Conservation (phyloP, 179 eudicot species). For the Drosera spatulata region DNA sequence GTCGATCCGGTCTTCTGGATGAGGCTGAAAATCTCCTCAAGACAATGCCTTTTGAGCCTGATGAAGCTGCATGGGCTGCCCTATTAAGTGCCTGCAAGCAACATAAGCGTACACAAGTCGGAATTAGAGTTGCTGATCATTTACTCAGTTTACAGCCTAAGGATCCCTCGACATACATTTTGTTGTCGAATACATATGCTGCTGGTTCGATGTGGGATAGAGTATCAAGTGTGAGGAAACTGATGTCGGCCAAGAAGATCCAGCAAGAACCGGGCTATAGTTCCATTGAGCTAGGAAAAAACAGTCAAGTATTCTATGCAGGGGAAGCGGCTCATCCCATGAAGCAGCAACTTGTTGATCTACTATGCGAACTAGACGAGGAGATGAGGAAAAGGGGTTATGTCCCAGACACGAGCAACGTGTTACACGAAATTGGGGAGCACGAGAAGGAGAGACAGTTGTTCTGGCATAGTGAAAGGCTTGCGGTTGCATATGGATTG, state of each 20-base stretch:
- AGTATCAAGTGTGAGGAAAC: constrained; percentile 49
- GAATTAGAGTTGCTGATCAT: constrained; percentile 48
- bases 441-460: constrained; percentile 72
- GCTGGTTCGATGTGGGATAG: constrained; percentile 57
- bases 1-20: constrained; percentile 69
- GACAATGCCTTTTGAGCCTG: constrained; percentile 66
- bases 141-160: constrained; percentile 39
- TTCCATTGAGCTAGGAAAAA: constrained; percentile 53
- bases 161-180: constrained; percentile 55
- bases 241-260: constrained; percentile 38
- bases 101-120: constrained; percentile 32
- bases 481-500: constrained; percentile 85
- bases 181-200: constrained; percentile 70
- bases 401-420: constrained; percentile 54
- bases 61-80: constrained; percentile 87
- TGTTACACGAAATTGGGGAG: constrained; percentile 62
- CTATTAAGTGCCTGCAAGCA: constrained; percentile 64
- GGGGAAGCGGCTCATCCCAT: constrained; percentile 51
- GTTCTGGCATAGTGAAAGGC: constrained; percentile 73
- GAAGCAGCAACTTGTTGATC: constrained; percentile 37
- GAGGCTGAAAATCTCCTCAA: constrained; percentile 61
- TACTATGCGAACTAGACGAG: constrained; percentile 49
- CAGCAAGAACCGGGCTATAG: constrained; percentile 71
- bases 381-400: constrained; percentile 78
- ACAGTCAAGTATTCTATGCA: constrained; percentile 52